Percentiles rank a stretch among this genome's conserved stretches.
These are phyloP conservation scores for Pichia sp. DNA, from an alignment of 1,139 yeast species.

Conservation along the genomic window DNA sequence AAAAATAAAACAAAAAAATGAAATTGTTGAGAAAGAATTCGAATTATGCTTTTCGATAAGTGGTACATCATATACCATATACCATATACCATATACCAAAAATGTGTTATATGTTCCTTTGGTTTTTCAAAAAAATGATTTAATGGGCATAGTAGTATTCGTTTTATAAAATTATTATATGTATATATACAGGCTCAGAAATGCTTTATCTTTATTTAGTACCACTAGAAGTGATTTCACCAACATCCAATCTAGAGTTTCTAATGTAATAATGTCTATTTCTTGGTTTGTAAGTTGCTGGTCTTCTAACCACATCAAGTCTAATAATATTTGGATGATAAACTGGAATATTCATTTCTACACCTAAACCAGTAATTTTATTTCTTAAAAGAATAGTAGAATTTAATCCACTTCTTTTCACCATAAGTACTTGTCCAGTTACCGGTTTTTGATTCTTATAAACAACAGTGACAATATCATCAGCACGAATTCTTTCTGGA, in stretches of 20 bases:
- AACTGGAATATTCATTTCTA: slow-evolving; percentile 71
- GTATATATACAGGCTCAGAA: background rate
- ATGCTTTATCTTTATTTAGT: slow-evolving; percentile 11
- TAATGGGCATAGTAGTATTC: background rate
- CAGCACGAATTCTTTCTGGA: slow-evolving; percentile 58
- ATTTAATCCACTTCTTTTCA: slow-evolving; percentile 65
- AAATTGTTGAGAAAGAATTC: too few species aligned
- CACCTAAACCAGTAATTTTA: slow-evolving; percentile 70
- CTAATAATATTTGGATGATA: slow-evolving; percentile 71
- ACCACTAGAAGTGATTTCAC: slow-evolving; percentile 23
- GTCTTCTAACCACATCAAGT: slow-evolving; percentile 69
- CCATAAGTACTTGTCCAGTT: slow-evolving; percentile 69
- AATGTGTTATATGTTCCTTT: too few species aligned
- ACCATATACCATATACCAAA: too few species aligned
- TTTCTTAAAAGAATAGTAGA: slow-evolving; percentile 73
- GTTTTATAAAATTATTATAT: background rate
- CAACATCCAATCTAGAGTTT: slow-evolving; percentile 72
- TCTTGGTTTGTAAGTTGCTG: slow-evolving; percentile 63
- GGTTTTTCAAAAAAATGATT: background rate
- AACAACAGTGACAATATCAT: slow-evolving; percentile 74
- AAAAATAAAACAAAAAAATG: too few species aligned
- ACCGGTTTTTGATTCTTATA: slow-evolving; percentile 62
- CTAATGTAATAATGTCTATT: slow-evolving; percentile 85
- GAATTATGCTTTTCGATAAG: too few species aligned
- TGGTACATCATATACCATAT: too few species aligned